Conservation (phyloP, 2,329 filamentous ascomycete genomes). For the Apiospora rasikravindrae region DNA sequence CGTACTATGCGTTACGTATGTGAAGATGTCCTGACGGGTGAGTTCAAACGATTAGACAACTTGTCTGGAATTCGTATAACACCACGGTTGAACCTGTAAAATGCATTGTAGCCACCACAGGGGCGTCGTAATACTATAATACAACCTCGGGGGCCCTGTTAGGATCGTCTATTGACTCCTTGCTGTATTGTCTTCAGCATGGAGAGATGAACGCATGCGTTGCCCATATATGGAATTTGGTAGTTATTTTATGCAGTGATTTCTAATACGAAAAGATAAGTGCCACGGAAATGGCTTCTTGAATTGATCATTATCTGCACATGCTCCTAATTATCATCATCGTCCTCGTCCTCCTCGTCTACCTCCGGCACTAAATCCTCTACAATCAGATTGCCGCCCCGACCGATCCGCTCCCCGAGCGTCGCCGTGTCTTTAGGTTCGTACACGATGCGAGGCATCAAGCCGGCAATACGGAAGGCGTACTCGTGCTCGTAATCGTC, state of each 20-base stretch:
- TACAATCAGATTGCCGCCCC: conserved; percentile 87
- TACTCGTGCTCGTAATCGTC: conserved; percentile 80
- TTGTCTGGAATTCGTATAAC: not conserved
- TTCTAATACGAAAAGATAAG: not conserved
- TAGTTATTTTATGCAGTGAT: not conserved
- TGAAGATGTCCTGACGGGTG: conserved; percentile 3
- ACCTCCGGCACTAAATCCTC: conserved; percentile 68
- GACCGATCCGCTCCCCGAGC: conserved; percentile 75
- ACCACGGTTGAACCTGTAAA: not conserved
- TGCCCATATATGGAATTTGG: not conserved
- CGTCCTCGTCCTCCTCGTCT: conserved; percentile 32
- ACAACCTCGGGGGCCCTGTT: not conserved
- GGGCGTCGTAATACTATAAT: not conserved
- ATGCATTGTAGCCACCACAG: too few relatives aligned
- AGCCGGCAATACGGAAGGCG: conserved; percentile 81
- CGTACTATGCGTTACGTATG: not conserved
- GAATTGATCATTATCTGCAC: conserved; percentile 28
- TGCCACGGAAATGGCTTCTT: not conserved
- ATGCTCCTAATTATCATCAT: conserved; percentile 43
- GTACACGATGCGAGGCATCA: conserved; percentile 84
- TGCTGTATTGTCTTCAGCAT: not conserved
- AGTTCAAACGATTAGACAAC: not conserved
- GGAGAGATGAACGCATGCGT: not conserved
- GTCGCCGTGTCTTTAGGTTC: conserved; percentile 69
- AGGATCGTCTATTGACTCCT: not conserved